Conservation (phyloP, 805 yeast species). For the Ogataea angusta region DNA sequence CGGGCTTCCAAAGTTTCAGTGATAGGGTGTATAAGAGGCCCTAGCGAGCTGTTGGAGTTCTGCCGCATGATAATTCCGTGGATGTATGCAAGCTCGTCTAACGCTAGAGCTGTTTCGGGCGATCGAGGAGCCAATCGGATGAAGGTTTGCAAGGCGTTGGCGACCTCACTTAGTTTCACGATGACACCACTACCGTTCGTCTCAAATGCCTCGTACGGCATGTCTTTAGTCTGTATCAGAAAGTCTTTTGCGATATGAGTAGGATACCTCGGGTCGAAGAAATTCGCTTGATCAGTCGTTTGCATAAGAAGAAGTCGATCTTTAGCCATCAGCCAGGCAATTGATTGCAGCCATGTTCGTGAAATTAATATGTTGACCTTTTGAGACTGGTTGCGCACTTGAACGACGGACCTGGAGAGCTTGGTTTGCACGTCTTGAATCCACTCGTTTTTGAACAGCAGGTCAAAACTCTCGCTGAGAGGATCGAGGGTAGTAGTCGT, state of each 20-base stretch:
- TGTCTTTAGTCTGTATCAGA: not conserved
- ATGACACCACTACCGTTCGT: not conserved
- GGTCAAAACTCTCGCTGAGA: not conserved
- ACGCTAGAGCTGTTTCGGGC: not conserved
- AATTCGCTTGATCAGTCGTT: not conserved
- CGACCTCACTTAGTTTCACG: not conserved
- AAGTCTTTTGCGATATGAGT: not conserved
- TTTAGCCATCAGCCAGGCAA: not conserved
- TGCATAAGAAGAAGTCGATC: not conserved
- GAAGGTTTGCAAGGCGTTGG: not conserved
- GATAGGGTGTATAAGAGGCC: not conserved
- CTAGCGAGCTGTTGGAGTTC: not conserved
- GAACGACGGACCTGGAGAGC: not conserved
- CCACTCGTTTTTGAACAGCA: not conserved
- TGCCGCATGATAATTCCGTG: constrained; percentile 1
- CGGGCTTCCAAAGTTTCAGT: not conserved
- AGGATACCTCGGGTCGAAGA: not conserved
- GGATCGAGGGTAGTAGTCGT: not conserved
- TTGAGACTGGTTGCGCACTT: not conserved
- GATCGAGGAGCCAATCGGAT: not conserved
- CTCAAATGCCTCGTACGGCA: not conserved
- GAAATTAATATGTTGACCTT: not conserved
- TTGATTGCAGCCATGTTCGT: not conserved
- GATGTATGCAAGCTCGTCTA: not conserved
- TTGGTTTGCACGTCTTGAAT: not conserved